These are phyloP conservation scores for Zygotorulaspora mrakii DNA, from an alignment of 1,139 yeast genomes.

Conservation along the genomic window DNA sequence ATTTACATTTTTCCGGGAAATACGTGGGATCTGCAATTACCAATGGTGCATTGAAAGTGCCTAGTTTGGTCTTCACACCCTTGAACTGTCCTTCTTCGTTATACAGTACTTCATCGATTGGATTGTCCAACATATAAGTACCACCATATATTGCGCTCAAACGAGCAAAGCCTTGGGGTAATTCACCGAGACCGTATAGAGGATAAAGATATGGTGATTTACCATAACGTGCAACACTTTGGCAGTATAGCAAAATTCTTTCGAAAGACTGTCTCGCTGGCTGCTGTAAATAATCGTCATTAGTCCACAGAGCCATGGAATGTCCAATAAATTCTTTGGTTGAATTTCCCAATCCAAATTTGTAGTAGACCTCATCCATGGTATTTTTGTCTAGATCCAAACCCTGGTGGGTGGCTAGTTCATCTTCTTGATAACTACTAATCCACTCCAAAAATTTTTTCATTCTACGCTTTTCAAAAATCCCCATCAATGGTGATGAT, in stretches of 20 bases:
- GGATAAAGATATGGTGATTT: constrained; percentile 97
- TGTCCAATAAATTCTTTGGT: constrained; percentile 97
- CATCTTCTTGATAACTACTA: constrained; percentile 76
- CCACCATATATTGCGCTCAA: constrained; percentile 97
- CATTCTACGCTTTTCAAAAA: constrained; percentile 94
- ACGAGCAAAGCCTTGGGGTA: constrained; percentile 98
- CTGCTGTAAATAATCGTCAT: constrained; percentile 81
- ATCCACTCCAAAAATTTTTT: constrained; percentile 86
- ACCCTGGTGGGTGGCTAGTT: constrained; percentile 76
- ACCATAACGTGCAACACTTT: constrained; percentile 91
- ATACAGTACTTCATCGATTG: constrained; percentile 83
- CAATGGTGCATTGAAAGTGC: constrained; percentile 85
- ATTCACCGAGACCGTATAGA: constrained; percentile 91
- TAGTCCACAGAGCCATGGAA: constrained; percentile 96
- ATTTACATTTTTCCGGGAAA: constrained; percentile 84
- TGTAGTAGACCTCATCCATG: constrained; percentile 85
- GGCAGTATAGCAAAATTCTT: constrained; percentile 78
- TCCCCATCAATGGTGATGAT: constrained; percentile 88
- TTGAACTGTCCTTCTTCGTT: constrained; percentile 67
- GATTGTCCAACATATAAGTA: constrained; percentile 96
- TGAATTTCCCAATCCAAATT: constrained; percentile 88
- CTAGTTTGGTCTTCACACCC: constrained; percentile 89
- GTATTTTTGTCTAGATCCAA: constrained; percentile 82
- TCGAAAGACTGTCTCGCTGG: constrained; percentile 93
- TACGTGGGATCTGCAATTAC: constrained; percentile 98